These are phyloP conservation scores for Aureobasidium sp. DNA, from an alignment of 2,329 filamentous ascomycete species.

Conservation along the genomic window DNA sequence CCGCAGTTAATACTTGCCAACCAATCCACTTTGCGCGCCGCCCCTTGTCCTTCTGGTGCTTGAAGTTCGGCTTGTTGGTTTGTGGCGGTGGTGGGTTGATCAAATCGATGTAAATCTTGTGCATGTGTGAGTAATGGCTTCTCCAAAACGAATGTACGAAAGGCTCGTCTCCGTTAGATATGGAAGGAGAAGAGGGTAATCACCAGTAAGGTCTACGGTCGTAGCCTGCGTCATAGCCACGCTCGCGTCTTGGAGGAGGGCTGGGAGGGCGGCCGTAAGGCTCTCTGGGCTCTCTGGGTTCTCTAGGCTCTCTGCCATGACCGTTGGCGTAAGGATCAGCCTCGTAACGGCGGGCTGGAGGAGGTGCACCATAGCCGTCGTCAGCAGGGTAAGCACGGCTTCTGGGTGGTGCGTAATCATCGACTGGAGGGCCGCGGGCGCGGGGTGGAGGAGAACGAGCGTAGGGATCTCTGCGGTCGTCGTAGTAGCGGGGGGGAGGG, in stretches of 20 bases:
- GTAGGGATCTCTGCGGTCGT: slow-evolving; percentile 68
- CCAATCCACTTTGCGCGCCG: not conserved
- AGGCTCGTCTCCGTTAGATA: not conserved
- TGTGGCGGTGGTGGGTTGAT: not conserved
- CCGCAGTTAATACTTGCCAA: not conserved
- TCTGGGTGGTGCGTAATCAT: slow-evolving; percentile 61
- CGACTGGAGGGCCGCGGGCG: slow-evolving; percentile 62
- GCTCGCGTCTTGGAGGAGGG: slow-evolving; percentile 37
- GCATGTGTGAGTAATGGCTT: slow-evolving; percentile 3
- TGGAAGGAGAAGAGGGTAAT: slow-evolving; percentile 16
- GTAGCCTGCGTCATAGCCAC: slow-evolving; percentile 31
- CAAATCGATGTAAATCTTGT: not conserved
- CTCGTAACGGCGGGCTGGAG: slow-evolving; percentile 46
- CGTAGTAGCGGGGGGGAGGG: slow-evolving; percentile 71
- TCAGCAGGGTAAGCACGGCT: slow-evolving; percentile 55
- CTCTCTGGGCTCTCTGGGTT: slow-evolving; percentile 41
- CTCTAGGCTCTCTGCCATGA: slow-evolving; percentile 44
- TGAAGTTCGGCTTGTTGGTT: not conserved
- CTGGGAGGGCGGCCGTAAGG: slow-evolving; percentile 32
- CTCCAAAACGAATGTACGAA: not conserved
- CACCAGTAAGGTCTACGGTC: slow-evolving; percentile 45
- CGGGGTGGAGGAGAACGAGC: slow-evolving; percentile 50
- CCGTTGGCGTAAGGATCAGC: slow-evolving; percentile 53
- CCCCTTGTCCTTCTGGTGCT: not conserved
- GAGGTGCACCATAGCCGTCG: slow-evolving; percentile 55